Conservation (phyloP, 2,329 filamentous ascomycete species). For the Pezicula radicicola region DNA sequence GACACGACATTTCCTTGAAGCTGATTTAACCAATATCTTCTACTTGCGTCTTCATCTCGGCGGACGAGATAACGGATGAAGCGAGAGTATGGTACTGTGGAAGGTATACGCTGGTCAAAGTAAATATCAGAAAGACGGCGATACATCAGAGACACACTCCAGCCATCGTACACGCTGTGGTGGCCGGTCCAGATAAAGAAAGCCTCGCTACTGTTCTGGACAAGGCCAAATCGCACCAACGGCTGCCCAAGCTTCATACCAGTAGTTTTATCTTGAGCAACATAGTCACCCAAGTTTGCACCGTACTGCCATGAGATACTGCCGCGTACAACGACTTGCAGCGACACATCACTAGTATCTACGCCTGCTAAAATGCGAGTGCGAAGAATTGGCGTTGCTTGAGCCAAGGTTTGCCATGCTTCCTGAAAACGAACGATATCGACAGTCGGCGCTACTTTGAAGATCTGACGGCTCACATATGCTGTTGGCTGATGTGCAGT, state of each 20-base stretch:
- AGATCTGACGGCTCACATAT: constrained; percentile 27
- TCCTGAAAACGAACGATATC: constrained; percentile 14
- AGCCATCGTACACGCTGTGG: constrained; percentile 50
- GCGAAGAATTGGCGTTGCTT: constrained; percentile 25
- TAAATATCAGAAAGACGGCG: constrained; percentile 4
- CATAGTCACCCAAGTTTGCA: neutral
- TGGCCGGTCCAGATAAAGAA: constrained; percentile 46
- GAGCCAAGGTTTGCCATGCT: constrained; percentile 21
- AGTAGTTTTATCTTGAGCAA: neutral
- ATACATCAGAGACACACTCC: constrained; percentile 30
- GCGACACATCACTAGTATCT: neutral
- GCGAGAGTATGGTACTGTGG: constrained; percentile 1
- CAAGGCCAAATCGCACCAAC: constrained; percentile 1
- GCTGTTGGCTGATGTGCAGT: constrained; percentile 24
- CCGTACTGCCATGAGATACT: constrained; percentile 2
- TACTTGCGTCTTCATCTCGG: constrained; percentile 13
- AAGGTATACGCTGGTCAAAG: neutral
- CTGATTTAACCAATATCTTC: constrained; percentile 7
- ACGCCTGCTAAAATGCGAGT: constrained; percentile 18
- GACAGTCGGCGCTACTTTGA: constrained; percentile 11
- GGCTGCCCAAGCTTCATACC: neutral
- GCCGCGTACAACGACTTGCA: neutral
- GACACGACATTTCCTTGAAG: constrained; percentile 3
- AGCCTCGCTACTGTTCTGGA: neutral
- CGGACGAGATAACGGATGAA: constrained; percentile 43